Percentiles rank a stretch among this genome's conserved stretches.
These are phyloP conservation scores for Elaeis oleifera DNA, from an alignment of 202 grass and related monocot species.

Conservation along the genomic window DNA sequence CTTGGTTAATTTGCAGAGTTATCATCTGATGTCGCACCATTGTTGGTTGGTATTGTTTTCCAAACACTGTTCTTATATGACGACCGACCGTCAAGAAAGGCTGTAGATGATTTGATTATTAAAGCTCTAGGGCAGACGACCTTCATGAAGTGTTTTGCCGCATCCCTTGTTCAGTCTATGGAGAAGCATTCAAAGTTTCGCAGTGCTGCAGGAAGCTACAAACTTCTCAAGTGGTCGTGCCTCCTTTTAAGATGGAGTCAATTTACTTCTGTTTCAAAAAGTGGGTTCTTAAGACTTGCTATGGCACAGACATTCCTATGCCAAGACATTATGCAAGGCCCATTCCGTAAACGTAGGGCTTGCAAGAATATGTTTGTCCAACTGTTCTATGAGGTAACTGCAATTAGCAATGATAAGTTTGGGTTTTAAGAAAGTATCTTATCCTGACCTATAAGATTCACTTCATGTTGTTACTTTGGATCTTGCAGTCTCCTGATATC, in stretches of 20 bases:
- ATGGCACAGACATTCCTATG: conserved; percentile 62
- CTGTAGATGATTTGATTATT: conserved; percentile 76
- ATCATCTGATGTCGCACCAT: conserved; percentile 33
- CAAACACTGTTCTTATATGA: conserved; percentile 85
- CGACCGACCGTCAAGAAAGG: conserved; percentile 77
- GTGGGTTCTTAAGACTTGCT: conserved; percentile 72
- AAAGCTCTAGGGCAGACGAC: conserved; percentile 49
- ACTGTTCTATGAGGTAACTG: conserved; percentile 76
- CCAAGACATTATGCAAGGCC: conserved; percentile 66
- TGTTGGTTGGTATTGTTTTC: conserved; percentile 75
- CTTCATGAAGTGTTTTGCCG: conserved; percentile 78
- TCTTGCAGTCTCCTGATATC: conserved; percentile 52
- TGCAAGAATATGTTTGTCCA: conserved; percentile 61
- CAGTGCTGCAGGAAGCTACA: conserved; percentile 60
- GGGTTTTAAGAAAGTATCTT: neutral
- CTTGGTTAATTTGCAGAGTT: conserved; percentile 29
- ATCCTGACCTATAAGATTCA: neutral
- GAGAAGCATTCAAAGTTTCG: conserved; percentile 72
- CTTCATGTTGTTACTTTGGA: conserved; percentile 28
- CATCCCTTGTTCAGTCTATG: conserved; percentile 71
- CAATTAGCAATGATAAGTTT: conserved; percentile 11
- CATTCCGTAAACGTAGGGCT: conserved; percentile 44
- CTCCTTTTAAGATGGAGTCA: conserved; percentile 81
- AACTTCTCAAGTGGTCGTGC: conserved; percentile 86
- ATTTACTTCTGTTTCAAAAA: conserved; percentile 74